Base-by-base conservation (phyloP, 108 stramenopile genomes). In the Parmales sp. region DNA sequence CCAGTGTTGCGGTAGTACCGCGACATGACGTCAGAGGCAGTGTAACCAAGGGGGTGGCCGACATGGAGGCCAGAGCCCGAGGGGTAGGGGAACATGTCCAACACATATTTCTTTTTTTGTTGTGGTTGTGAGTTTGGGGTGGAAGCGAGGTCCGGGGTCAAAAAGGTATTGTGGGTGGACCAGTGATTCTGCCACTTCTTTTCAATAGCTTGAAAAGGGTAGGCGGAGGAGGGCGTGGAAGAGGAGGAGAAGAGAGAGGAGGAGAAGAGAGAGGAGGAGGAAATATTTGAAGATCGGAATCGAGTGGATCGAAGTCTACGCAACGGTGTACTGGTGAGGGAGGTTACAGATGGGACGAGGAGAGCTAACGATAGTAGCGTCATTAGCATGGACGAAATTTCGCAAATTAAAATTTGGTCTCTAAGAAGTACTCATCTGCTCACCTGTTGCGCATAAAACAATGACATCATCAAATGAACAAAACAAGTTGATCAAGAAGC, bases 41-140 rank as follows among this genome's bases (percentile, higher is more conserved):
- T 93, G 65, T 96, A 96, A 28, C 97, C 94, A 75, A 95, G 94
- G 3, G 95, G 94, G 80, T 96, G 97, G 39, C 95, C 97, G 0
- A 98, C 95, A 71, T 96, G 97, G 66, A 96, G 76, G 43, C 95
- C 97, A 23, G 94, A 90, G 8, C 96, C 98, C 4, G 94, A 95
- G 38, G 98, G 98, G 75, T 99, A 99, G 5, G 98, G 98, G 67
- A 99, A 99, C 98, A 99, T 99, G 80, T 96, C 95, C 70, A 99
- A 78, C 22, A 95, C 87, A 72, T 95, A 98, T 71, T 93, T 93
- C 75, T 93, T 93, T 37, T 83, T 45, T 80, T 88, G 43, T 65
- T 67, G 37, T 71, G 75, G 67, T 85, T 77, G 51, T 46, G 39
- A 0, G 77, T 46, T 74, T 22, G 65, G 41, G 0, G 45, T 39